Base-by-base conservation (phyloP, 2,329 filamentous ascomycete genomes). In the Didymella segeticola region DNA sequence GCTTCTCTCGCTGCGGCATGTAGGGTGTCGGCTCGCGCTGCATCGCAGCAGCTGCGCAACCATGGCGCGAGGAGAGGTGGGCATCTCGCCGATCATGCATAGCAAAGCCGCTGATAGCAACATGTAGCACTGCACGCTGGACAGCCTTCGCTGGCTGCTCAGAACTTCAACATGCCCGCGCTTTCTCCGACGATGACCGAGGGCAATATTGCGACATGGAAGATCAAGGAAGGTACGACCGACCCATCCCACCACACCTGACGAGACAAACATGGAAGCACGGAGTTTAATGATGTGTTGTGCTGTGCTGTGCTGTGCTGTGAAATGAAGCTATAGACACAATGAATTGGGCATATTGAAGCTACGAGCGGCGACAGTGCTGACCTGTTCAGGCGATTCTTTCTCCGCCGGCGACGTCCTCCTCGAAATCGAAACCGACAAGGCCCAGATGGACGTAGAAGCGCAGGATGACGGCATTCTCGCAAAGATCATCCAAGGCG, bases 121-220 rank as follows among this genome's bases (percentile, higher is more conserved):
- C 51, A 31, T 49, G 23, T 42, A 91, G 89, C 83, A 66, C 86
- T 90, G 74, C 81, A 83, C 62, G 85, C 86, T 34, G 85, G 85
- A 49, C 77, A 86, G 53, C 78, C 82, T 64, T 81, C 80, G 66
- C 82, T 88, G 65, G 91, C 89, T 43, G 91, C 91, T 20, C 88
- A 92, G 61, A 95, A 93, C 77, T 92, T 96, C 78, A 89, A 87
- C 49, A 96, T 96, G 92, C 91, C 91, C 22, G 91, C 91, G 33
- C 83, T 96, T 60, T 96, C 91, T 58, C 91, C 91, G 50, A 96
- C 91, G 52, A 96, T 96, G 91, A 96, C 91, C 58, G 91, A 96
- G 77, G 91, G 91, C 57, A 95, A 91, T 77, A 96, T 96, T 69
- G 84, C 89, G 41, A 85, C 78, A 57, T 96, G 91, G 91, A 89